phyloP scores from a whole-genome alignment of 257 asterid species.

The Paulownia fortunei region DNA sequence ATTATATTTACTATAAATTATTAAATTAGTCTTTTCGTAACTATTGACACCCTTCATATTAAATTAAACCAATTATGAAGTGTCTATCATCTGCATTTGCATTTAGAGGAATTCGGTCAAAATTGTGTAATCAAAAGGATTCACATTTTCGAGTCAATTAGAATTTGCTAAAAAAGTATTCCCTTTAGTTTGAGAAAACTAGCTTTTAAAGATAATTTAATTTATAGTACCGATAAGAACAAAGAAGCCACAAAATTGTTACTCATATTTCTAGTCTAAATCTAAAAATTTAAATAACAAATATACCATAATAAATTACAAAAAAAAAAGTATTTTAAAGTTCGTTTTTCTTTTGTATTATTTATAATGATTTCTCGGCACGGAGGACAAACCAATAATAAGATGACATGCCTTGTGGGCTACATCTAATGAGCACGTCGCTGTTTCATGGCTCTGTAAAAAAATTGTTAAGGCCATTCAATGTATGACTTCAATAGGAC shows the following conservation, averaged over 20 bases:
- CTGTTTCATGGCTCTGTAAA: slow-evolving; percentile 6
- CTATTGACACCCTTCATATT: no score
- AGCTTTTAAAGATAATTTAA: no score
- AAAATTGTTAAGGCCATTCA: background rate
- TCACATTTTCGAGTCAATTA: no score
- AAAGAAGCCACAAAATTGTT: background rate
- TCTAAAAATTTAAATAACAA: no score
- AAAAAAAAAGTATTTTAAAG: background rate
- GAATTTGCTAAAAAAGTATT: no score
- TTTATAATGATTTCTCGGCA: background rate
- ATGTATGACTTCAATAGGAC: slow-evolving; percentile 31
- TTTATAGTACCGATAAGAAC: background rate
- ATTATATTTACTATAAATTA: no score
- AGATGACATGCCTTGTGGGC: background rate
- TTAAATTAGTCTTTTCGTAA: no score
- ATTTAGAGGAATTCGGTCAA: no score
- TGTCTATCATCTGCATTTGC: no score
- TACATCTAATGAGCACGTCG: slow-evolving; percentile 22
- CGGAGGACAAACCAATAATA: background rate
- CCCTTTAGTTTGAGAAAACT: no score
- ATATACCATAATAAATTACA: background rate
- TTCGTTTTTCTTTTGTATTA: background rate
- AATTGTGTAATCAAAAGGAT: no score
- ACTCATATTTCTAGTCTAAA: background rate
- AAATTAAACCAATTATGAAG: no score